These are phyloP conservation scores for Protomyces arabidopsidicola DNA, from an alignment of 1,139 yeast genomes.

Conservation along the genomic window DNA sequence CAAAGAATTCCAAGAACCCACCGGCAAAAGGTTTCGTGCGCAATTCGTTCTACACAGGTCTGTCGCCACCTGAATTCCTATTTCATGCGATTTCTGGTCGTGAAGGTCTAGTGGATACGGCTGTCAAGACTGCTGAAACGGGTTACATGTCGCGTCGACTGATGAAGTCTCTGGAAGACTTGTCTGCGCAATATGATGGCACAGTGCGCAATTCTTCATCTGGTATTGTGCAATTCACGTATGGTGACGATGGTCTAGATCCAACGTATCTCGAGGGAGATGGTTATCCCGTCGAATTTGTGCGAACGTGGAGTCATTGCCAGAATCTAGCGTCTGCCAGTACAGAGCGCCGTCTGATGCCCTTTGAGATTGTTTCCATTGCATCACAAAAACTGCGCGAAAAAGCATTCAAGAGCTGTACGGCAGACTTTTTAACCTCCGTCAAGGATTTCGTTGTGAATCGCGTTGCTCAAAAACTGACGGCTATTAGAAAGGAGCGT, in stretches of 20 bases:
- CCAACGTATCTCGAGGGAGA: slow-evolving; percentile 99
- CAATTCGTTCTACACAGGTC: slow-evolving; percentile 89
- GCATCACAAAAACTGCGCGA: slow-evolving; percentile 58
- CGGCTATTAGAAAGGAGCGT: slow-evolving; percentile 54
- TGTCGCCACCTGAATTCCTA: slow-evolving; percentile 92
- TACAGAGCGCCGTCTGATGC: slow-evolving; percentile 45
- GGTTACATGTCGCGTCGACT: slow-evolving; percentile 99
- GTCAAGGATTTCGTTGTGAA: slow-evolving; percentile 69
- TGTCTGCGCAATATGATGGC: slow-evolving; percentile 86
- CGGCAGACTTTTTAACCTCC: slow-evolving; percentile 59
- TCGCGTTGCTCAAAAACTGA: slow-evolving; percentile 55
- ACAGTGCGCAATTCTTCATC: slow-evolving; percentile 93
- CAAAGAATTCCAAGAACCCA: slow-evolving; percentile 92
- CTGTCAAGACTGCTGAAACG: slow-evolving; percentile 98
- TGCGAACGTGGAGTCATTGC: slow-evolving; percentile 93
- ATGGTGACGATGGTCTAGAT: slow-evolving; percentile 98
- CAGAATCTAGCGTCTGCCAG: slow-evolving; percentile 3
- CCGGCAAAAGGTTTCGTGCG: slow-evolving; percentile 97
- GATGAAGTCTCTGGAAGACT: slow-evolving; percentile 96
- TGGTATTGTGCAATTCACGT: slow-evolving; percentile 94
- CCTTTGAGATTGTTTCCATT: slow-evolving; percentile 60
- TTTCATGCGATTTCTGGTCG: slow-evolving; percentile 99
- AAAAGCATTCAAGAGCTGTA: slow-evolving; percentile 54
- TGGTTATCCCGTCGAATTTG: slow-evolving; percentile 90
- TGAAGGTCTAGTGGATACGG: slow-evolving; percentile 98